Evolutionary conservation across 2,329 filamentous ascomycete species (phyloP).

Genomic region (Corynespora cassiicola): DNA sequence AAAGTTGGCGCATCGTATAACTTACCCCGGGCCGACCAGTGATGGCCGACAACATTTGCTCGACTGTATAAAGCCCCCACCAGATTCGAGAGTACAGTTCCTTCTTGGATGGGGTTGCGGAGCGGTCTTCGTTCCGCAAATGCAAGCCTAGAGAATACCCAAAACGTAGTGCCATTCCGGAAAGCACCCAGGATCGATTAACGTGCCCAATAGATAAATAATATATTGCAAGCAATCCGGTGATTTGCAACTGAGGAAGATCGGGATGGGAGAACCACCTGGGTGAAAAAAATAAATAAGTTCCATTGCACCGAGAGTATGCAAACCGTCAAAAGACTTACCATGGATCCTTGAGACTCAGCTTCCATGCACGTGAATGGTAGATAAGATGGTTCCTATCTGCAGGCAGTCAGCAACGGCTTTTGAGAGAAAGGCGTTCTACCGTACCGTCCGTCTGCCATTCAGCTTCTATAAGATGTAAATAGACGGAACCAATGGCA

Average conservation of each 20-base stretch:
- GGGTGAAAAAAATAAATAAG: neutral
- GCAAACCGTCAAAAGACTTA: slow-evolving; percentile 1
- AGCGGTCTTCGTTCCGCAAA: neutral
- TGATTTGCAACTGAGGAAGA: neutral
- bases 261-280: neutral
- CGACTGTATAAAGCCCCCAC: slow-evolving; percentile 8
- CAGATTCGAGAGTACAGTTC: slow-evolving; percentile 2
- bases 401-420: slow-evolving; percentile 1
- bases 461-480: slow-evolving; percentile 20
- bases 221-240: slow-evolving; percentile 1
- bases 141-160: slow-evolving; percentile 3
- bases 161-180: slow-evolving; percentile 5
- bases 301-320: slow-evolving; percentile 2
- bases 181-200: slow-evolving; percentile 1
- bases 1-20: too few species aligned
- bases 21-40: slow-evolving; percentile 6
- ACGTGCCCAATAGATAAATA: neutral
- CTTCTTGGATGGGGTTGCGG: neutral
- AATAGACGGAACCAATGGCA: slow-evolving; percentile 9
- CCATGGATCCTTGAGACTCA: neutral
- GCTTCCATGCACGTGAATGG: slow-evolving; percentile 40
- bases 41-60: slow-evolving; percentile 4
- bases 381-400: slow-evolving; percentile 44
- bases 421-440: slow-evolving; percentile 1
- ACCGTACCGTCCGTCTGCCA: slow-evolving; percentile 29